Conservation (phyloP, 495 filamentous ascomycete genomes). For the Podospora fimiseda region DNA sequence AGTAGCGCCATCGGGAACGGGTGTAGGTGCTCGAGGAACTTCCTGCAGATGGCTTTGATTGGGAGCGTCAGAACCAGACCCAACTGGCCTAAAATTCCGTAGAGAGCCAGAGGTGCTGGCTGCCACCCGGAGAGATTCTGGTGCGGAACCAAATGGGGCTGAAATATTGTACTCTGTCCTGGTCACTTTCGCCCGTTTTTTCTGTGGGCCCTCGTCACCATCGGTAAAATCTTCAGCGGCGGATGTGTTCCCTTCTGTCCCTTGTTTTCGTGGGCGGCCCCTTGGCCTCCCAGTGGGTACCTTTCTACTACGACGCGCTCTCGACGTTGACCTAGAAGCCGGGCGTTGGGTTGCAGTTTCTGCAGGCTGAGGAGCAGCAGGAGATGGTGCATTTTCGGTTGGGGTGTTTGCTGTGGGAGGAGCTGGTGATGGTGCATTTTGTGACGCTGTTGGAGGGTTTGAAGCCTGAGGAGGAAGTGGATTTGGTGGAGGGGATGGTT, state of each 20-base stretch:
- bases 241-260: constrained; percentile 48
- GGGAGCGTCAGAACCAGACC: constrained; percentile 47
- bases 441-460: background rate
- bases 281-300: constrained; percentile 38
- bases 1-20: constrained; percentile 48
- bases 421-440: constrained; percentile 1
- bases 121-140: constrained; percentile 77
- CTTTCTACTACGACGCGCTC: constrained; percentile 30
- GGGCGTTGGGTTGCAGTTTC: constrained; percentile 7
- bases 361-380: constrained; percentile 11
- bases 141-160: constrained; percentile 60
- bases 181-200: constrained; percentile 69
- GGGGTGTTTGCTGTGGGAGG: constrained; percentile 7
- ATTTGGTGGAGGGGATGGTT: constrained; percentile 8
- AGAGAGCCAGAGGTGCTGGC: constrained; percentile 84
- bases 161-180: constrained; percentile 62
- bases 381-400: constrained; percentile 12
- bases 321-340: constrained; percentile 34
- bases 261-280: constrained; percentile 42
- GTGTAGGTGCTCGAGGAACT: constrained; percentile 74
- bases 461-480: too few relatives aligned
- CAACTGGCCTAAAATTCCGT: constrained; percentile 73
- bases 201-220: constrained; percentile 51
- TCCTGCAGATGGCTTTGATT: constrained; percentile 58
- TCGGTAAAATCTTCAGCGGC: constrained; percentile 71